Conservation (phyloP, 495 filamentous ascomycete species). For the Chaetomidium leptoderma region DNA sequence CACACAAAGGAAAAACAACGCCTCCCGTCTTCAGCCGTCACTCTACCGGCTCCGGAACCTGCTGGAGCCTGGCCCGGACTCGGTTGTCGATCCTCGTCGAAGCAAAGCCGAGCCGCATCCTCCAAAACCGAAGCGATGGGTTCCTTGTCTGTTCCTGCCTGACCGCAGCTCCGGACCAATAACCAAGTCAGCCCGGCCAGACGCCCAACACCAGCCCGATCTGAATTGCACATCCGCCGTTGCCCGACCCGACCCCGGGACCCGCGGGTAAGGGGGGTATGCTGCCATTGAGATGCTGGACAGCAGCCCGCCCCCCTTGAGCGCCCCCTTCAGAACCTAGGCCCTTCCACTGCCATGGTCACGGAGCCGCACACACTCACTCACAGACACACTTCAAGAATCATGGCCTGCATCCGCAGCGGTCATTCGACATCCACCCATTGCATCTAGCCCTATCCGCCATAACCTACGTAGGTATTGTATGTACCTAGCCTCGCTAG, state of each 20-base stretch:
- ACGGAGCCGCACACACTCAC: background rate
- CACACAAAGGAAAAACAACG: too few relatives aligned
- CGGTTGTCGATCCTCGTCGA: conserved; percentile 8
- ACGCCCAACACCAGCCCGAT: conserved; percentile 5
- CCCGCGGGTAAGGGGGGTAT: too few relatives aligned
- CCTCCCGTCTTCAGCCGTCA: too few relatives aligned
- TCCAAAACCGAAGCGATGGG: conserved; percentile 1
- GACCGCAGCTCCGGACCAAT: background rate
- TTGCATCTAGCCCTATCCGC: too few relatives aligned
- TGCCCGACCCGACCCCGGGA: background rate
- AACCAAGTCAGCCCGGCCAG: background rate
- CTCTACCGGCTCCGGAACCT: too few relatives aligned
- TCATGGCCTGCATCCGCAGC: background rate
- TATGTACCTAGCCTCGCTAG: too few relatives aligned
- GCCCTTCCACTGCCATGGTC: background rate
- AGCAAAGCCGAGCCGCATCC: conserved; percentile 11
- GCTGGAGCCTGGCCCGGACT: background rate
- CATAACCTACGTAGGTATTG: too few relatives aligned
- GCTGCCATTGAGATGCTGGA: too few relatives aligned
- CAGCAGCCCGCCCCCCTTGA: too few relatives aligned
- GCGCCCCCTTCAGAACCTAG: too few relatives aligned
- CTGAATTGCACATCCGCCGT: background rate
- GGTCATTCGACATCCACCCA: background rate
- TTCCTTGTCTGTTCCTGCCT: conserved; percentile 1
- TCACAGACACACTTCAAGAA: background rate